Conservation (phyloP, 139 green algal genomes). For the Bryopsis sp. region DNA sequence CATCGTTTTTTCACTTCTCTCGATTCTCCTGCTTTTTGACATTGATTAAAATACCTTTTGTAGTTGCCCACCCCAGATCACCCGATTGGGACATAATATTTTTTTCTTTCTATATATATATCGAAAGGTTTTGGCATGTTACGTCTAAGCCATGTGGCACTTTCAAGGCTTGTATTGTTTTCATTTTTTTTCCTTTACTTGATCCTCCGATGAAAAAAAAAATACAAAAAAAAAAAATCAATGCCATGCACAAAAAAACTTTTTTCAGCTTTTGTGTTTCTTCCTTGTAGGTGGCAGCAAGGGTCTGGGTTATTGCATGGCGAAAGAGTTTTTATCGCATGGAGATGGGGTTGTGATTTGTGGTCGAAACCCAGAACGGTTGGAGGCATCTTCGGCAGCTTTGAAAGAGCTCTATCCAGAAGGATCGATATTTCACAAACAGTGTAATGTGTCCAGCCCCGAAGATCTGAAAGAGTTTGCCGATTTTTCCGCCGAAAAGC, state of each 20-base stretch:
- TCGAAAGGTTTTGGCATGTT: no score
- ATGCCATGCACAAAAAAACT: no score
- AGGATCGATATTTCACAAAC: conserved; percentile 14
- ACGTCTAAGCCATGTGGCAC: background rate
- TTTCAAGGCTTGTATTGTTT: background rate
- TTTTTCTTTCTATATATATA: no score
- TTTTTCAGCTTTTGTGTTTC: background rate
- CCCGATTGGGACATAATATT: no score
- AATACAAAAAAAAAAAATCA: background rate
- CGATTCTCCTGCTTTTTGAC: background rate
- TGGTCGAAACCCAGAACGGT: conserved; percentile 21
- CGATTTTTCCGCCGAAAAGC: no score
- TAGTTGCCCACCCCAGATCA: background rate
- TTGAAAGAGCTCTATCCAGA: conserved; percentile 18
- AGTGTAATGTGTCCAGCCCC: conserved; percentile 31
- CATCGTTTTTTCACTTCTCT: background rate
- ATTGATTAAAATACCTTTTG: background rate
- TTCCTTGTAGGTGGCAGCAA: conserved; percentile 22
- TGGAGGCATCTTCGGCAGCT: conserved; percentile 28
- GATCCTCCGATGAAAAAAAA: no score
- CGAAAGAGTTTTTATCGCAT: conserved; percentile 40
- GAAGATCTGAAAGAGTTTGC: no score
- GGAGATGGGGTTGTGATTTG: conserved; percentile 47
- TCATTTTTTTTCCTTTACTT: background rate
- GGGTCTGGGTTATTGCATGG: conserved; percentile 47